Evolutionary conservation across 73 alveolate species (phyloP).

Genomic region (Uronychia setigera): DNA sequence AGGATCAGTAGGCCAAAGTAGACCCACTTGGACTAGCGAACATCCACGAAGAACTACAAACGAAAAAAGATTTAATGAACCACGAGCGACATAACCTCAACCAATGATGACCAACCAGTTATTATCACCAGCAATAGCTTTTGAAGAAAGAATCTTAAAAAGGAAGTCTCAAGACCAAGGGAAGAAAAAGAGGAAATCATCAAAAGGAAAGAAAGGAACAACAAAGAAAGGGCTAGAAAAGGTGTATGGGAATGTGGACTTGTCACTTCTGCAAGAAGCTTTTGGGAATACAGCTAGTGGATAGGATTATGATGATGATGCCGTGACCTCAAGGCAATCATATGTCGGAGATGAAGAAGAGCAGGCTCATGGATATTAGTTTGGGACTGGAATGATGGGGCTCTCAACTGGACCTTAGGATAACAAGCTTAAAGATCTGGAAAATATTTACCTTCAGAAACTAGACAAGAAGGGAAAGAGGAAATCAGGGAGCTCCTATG

Average conservation of each 20-base stretch:
- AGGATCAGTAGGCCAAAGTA: slow-evolving; percentile 1
- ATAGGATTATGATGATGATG: slow-evolving; percentile 28
- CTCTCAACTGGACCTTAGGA: slow-evolving; percentile 8
- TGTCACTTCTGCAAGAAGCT: slow-evolving; percentile 26
- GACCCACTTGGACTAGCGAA: slow-evolving; percentile 1
- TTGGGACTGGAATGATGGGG: slow-evolving; percentile 26
- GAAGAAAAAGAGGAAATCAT: not conserved
- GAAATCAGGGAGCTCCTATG: not conserved
- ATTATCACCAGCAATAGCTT: not conserved
- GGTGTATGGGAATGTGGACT: slow-evolving; percentile 60
- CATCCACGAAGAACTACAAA: slow-evolving; percentile 12
- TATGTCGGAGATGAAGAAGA: slow-evolving; percentile 29
- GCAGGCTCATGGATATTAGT: too few species aligned
- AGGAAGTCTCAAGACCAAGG: not conserved
- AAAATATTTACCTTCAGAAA: slow-evolving; percentile 51
- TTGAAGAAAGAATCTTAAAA: not conserved
- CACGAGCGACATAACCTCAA: not conserved
- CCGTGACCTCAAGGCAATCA: slow-evolving; percentile 18
- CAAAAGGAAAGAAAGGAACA: not conserved
- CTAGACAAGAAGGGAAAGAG: slow-evolving; percentile 30
- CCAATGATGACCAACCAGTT: not conserved
- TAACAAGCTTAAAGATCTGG: slow-evolving; percentile 29
- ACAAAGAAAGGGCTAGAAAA: not conserved
- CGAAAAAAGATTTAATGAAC: slow-evolving; percentile 11
- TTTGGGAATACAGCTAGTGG: slow-evolving; percentile 21